These are phyloP conservation scores for Magnaporthiopsis rhizophila DNA, from an alignment of 2,329 filamentous ascomycete genomes.

Conservation along the genomic window DNA sequence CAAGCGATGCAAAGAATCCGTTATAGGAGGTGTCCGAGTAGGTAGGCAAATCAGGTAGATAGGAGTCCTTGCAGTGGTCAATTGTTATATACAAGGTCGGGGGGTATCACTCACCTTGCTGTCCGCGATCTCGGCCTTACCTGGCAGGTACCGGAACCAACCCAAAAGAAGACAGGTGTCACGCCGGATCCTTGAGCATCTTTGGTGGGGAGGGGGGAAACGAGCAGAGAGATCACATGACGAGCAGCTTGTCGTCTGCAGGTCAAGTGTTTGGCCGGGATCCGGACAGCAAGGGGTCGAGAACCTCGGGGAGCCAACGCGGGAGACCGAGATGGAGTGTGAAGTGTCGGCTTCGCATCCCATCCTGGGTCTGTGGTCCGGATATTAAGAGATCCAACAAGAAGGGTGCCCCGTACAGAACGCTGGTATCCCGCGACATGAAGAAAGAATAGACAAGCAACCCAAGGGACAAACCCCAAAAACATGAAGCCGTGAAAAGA, in stretches of 20 bases:
- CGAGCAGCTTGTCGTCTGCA: constrained; percentile 18
- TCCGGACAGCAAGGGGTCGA: constrained; percentile 26
- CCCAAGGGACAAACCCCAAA: no score
- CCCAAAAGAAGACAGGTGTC: constrained; percentile 20
- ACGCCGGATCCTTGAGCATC: constrained; percentile 17
- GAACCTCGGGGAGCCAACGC: no score
- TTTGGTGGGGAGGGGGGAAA: constrained; percentile 20
- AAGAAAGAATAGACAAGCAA: background rate
- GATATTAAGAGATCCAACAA: constrained; percentile 7
- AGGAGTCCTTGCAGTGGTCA: constrained; percentile 23
- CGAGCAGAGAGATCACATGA: constrained; percentile 17
- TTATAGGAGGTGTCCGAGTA: no score
- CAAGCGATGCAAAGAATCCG: no score
- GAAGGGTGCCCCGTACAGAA: background rate
- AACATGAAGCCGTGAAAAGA: background rate
- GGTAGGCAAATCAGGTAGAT: no score
- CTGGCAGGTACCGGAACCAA: constrained; percentile 26
- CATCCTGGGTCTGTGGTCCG: background rate
- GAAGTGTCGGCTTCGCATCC: constrained; percentile 3
- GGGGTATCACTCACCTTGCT: constrained; percentile 26
- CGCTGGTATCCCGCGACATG: background rate
- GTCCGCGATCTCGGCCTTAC: constrained; percentile 24
- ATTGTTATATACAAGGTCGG: constrained; percentile 29
- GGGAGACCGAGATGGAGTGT: no score
- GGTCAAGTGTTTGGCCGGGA: constrained; percentile 20